Percentiles rank a stretch among this genome's conserved stretches.
Evolutionary conservation across 768 basidiomycete genomes (phyloP).

Genomic region (Leucosporidium scottii): DNA sequence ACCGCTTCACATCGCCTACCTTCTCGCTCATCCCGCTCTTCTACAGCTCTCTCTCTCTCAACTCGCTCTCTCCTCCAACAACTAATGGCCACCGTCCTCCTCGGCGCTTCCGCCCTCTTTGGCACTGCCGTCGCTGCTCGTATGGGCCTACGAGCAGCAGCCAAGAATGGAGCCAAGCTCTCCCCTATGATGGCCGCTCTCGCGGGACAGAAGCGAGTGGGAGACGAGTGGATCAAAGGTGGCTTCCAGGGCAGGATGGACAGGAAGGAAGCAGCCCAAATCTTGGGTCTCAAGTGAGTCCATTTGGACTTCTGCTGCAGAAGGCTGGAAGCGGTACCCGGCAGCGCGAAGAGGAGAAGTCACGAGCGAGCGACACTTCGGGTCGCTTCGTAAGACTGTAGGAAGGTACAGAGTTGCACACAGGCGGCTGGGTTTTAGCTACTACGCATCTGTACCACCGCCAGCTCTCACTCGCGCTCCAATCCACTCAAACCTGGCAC

Average conservation of each 20-base stretch:
- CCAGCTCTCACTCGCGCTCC: too few relatives aligned
- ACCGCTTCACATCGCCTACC: too few relatives aligned
- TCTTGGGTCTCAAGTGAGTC: constrained; percentile 85
- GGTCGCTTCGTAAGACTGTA: not conserved
- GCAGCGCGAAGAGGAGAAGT: not conserved
- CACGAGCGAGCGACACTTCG: not conserved
- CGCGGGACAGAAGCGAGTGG: constrained; percentile 47
- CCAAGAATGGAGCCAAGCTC: constrained; percentile 30
- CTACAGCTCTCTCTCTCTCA: too few relatives aligned
- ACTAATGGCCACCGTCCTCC: constrained; percentile 65
- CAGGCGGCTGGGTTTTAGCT: too few relatives aligned
- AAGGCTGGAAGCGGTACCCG: too few relatives aligned
- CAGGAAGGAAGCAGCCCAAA: constrained; percentile 78
- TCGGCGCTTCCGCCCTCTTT: constrained; percentile 65
- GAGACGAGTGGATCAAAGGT: constrained; percentile 77
- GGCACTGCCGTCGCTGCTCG: constrained; percentile 69
- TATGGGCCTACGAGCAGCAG: constrained; percentile 52
- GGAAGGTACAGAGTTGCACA: not conserved
- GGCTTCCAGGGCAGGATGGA: constrained; percentile 98
- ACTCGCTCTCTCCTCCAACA: too few relatives aligned
- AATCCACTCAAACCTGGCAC: too few relatives aligned
- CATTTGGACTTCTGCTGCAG: too few relatives aligned
- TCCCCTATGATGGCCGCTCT: constrained; percentile 29
- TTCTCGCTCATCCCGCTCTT: too few relatives aligned
- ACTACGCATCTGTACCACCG: not conserved